phyloP scores from a whole-genome alignment of 2,329 filamentous ascomycete genomes.

The Pseudonectria buxi region DNA sequence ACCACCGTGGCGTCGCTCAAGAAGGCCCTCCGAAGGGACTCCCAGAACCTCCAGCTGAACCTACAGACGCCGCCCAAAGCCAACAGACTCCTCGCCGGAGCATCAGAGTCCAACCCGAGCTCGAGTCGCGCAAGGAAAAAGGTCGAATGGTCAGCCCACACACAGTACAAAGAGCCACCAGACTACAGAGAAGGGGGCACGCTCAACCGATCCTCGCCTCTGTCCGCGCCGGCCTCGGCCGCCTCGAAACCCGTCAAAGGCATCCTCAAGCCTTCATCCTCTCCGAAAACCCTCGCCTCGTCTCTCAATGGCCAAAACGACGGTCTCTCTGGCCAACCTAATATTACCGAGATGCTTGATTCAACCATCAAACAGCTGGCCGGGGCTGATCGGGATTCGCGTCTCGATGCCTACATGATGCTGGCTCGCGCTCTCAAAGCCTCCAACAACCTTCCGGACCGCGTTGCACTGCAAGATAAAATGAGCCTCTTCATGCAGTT shows the following conservation, averaged over 20 bases:
- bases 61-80: slow-evolving; percentile 47
- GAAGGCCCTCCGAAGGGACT: slow-evolving; percentile 29
- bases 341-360: slow-evolving; percentile 74
- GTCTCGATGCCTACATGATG: slow-evolving; percentile 80
- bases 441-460: slow-evolving; percentile 75
- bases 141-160: slow-evolving; percentile 50
- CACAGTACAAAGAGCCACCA: slow-evolving; percentile 51
- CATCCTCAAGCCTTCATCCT: slow-evolving; percentile 70
- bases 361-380: slow-evolving; percentile 77
- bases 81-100: slow-evolving; percentile 33
- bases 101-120: slow-evolving; percentile 35
- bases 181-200: slow-evolving; percentile 35
- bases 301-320: slow-evolving; percentile 36
- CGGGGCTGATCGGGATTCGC: slow-evolving; percentile 62
- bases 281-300: slow-evolving; percentile 38
- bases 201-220: slow-evolving; percentile 32
- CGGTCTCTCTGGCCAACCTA: slow-evolving; percentile 35
- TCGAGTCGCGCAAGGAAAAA: slow-evolving; percentile 43
- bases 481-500: slow-evolving; percentile 73
- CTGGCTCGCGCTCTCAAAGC: slow-evolving; percentile 69
- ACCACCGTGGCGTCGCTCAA: slow-evolving; percentile 31
- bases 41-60: slow-evolving; percentile 30
- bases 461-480: slow-evolving; percentile 65
- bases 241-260: slow-evolving; percentile 47
- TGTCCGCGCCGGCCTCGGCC: slow-evolving; percentile 33